Percentiles rank a stretch among this genome's conserved stretches.
Conservation (phyloP, 2,329 filamentous ascomycete species). For the Verticillium nonalfalfae region DNA sequence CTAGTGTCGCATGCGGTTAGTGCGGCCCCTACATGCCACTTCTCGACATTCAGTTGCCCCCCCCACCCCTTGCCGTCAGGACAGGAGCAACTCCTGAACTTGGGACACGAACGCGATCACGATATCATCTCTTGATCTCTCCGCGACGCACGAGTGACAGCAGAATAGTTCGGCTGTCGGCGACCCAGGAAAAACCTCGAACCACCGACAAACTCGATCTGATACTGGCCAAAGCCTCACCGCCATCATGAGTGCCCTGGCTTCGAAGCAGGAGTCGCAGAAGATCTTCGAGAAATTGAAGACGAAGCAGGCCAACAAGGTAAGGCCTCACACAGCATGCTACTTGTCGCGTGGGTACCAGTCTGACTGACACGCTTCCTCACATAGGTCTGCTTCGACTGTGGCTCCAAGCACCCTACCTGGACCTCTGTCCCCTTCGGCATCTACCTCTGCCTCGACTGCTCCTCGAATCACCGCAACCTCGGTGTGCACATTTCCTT, state of each 20-base stretch:
- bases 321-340: constrained; percentile 32
- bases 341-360: background rate
- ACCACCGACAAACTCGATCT: background rate
- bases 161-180: background rate
- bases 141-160: background rate
- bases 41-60: constrained; percentile 6
- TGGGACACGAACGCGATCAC: constrained; percentile 12
- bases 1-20: constrained; percentile 4
- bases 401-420: constrained; percentile 92
- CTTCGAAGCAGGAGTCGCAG: constrained; percentile 90
- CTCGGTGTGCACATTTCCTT: constrained; percentile 98
- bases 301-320: constrained; percentile 90
- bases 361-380: background rate
- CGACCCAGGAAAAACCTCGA: background rate
- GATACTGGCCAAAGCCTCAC: background rate
- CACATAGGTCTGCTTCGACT: constrained; percentile 90
- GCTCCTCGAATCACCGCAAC: constrained; percentile 94
- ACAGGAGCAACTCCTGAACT: constrained; percentile 11
- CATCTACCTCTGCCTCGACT: constrained; percentile 97
- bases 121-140: constrained; percentile 3
- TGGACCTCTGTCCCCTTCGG: constrained; percentile 97
- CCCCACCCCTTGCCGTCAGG: background rate
- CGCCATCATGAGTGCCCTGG: constrained; percentile 57
- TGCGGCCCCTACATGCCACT: constrained; percentile 10
- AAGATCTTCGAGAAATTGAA: constrained; percentile 98